Base-by-base conservation (phyloP, 2,329 filamentous ascomycete species). In the Helotiales sp. region DNA sequence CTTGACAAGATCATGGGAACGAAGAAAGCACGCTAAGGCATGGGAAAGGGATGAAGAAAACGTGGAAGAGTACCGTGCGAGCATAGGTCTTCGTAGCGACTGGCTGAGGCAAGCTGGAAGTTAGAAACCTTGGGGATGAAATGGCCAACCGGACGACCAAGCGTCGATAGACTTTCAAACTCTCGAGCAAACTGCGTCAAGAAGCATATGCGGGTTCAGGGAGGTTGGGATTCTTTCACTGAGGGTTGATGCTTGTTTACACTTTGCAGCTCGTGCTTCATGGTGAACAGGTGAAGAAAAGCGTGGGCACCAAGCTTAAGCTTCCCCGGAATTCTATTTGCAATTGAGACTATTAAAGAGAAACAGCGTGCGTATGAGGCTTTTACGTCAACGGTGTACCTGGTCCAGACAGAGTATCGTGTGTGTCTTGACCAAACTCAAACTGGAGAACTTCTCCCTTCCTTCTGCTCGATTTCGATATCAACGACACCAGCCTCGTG, bases 21-120 rank as follows among this genome's bases (percentile, higher is more conserved):
- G 30, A 34, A 34, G 49, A 30, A 52, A 20, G 52, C 15, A 17
- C 34, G 30, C 20, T 57, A 57, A 57, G 20, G 32, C 32, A 57
- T 24, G 54, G 24, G 54, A 57, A 57, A 57, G 54, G 54, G 54
- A 57, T 57, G 54, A 49, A 49, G 11, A 34, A 34, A 55, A 55
- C 52, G 28, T 55, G 52, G 52, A 34, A 2, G 52, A 55, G 28
- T 22, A 7, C 52, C 52, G 52, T 34, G 52, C 52, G 52, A 34
- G 30, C 10, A 24, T n/a, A n/a, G n/a, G n/a, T n/a, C n/a, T n/a
- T n/a, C n/a, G n/a, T n/a, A n/a, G n/a, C n/a, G n/a, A n/a, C n/a
- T n/a, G n/a, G n/a, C n/a, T n/a, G 28, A 52, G 54, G 30, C 30
- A 32, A 22, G 32, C 37, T 22, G 20, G 1, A 20, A 17, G 20